Evolutionary conservation across 306 rosid species (phyloP).

Genomic region (Vicia villosa): DNA sequence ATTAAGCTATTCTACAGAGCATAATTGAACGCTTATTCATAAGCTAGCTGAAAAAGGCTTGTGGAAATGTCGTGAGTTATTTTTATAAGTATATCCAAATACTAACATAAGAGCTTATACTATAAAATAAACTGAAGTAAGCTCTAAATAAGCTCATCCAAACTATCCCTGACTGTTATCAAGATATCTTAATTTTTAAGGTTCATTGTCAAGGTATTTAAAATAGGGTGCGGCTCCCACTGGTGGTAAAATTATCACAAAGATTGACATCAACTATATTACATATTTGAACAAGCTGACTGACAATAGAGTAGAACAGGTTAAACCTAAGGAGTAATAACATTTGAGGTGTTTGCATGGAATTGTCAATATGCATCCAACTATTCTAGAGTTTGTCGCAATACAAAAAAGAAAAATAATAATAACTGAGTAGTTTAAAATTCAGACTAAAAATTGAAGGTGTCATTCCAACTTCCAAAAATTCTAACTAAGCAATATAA

Average conservation of each 20-base stretch:
- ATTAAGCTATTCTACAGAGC: not conserved
- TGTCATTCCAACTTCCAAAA: constrained; percentile 6
- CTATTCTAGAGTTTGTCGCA: constrained; percentile 7
- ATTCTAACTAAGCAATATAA: constrained; percentile 14
- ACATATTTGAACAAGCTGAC: constrained; percentile 10
- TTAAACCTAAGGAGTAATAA: constrained; percentile 21
- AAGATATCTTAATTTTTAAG: constrained; percentile 1
- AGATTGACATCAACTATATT: constrained; percentile 31
- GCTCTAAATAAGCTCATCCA: not conserved
- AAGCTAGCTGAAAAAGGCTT: not conserved
- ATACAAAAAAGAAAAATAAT: not conserved
- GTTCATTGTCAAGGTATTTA: constrained; percentile 5
- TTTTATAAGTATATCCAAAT: not conserved
- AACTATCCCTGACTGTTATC: not conserved
- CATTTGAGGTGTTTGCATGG: constrained; percentile 7
- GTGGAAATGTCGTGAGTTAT: not conserved
- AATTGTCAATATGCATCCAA: constrained; percentile 4
- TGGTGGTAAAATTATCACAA: constrained; percentile 35
- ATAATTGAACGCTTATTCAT: not conserved
- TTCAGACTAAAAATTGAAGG: constrained; percentile 22
- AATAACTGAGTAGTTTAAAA: not conserved
- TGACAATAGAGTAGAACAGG: constrained; percentile 18
- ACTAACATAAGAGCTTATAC: not conserved
- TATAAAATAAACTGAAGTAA: not conserved
- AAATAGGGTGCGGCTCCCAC: constrained; percentile 15